Evolutionary conservation across 2,329 filamentous ascomycete species (phyloP).

Genomic region (Davidsoniella virescens): DNA sequence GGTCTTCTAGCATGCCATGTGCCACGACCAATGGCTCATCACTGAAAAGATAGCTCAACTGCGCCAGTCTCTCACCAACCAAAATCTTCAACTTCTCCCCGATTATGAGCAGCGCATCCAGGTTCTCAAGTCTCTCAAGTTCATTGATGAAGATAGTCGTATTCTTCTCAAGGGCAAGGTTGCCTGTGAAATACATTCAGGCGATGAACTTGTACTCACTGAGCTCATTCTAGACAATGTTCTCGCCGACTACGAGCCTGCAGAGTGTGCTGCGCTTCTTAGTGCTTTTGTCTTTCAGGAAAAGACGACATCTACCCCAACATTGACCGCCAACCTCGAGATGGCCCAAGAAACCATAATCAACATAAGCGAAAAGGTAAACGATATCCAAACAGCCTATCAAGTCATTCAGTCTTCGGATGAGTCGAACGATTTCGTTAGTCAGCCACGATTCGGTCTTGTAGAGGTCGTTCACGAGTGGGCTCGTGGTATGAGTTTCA

Average conservation of each 20-base stretch:
- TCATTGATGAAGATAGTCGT: slow-evolving; percentile 72
- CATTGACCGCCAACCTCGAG: slow-evolving; percentile 66
- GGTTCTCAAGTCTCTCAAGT: slow-evolving; percentile 79
- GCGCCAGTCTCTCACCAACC: slow-evolving; percentile 80
- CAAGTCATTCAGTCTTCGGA: slow-evolving; percentile 86
- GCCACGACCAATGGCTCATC: slow-evolving; percentile 91
- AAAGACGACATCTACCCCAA: slow-evolving; percentile 71
- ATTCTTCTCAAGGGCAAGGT: slow-evolving; percentile 97
- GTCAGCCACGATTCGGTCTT: slow-evolving; percentile 72
- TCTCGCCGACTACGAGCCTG: slow-evolving; percentile 83
- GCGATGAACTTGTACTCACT: slow-evolving; percentile 88
- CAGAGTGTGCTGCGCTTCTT: slow-evolving; percentile 87
- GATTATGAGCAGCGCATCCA: slow-evolving; percentile 93
- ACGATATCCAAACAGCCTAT: slow-evolving; percentile 71
- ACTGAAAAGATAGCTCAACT: slow-evolving; percentile 83
- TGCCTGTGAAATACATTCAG: slow-evolving; percentile 93
- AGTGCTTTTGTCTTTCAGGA: slow-evolving; percentile 97
- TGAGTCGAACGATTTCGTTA: slow-evolving; percentile 84
- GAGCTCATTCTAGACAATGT: slow-evolving; percentile 95
- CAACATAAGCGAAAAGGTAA: slow-evolving; percentile 81
- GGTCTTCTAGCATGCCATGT: slow-evolving; percentile 62
- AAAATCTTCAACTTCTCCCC: slow-evolving; percentile 86
- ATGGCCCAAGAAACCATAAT: slow-evolving; percentile 74
- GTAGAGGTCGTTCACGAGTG: slow-evolving; percentile 98
- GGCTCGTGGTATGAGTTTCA: slow-evolving; percentile 95